Evolutionary conservation across 306 rosid genomes (phyloP), one percentile per base, ranked within the genome.

Genomic region (Begonia peltatifolia): DNA sequence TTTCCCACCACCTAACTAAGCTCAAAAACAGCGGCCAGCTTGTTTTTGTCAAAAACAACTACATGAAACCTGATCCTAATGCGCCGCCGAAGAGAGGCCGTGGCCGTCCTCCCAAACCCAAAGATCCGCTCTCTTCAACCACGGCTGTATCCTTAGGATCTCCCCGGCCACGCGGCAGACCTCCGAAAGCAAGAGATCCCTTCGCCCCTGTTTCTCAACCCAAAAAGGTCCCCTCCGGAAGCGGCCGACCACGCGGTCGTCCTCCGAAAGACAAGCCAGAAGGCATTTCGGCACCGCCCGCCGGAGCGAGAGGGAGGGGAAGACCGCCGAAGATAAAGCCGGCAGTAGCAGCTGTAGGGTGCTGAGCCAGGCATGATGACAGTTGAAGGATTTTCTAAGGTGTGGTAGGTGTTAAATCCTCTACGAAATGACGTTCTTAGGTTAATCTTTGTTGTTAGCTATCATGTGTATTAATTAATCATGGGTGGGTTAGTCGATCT

Each of bases 211-310:
- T 46, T 5, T 56, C 78, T 0, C 14, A 53, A 10, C 65, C 65
- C 14, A 69, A 73, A 68, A 56, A 41, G 53, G 48, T 64, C 10
- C 52, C 71, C 5, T 2, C 65, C 5, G 69, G 70, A 1, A 54
- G 63, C 46, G 82, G 82, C 47, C 56, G 82, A 71, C 79, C 82
- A 41, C 82, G 82, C 18, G 82, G 82, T n/a, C 70, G 82, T 15
- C 82, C 82, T 2, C 82, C 82, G 20, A 76, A 76, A 68, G 69
- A 65, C 56, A 76, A 69, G 56, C 22, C 78, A 5, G 57, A 47
- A 10, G 23, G 71, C 5, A 54, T 50, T 12, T 0, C 53, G 5
- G 58, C 22, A n/a, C 55, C 77, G 2, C 17, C 35, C 5, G 63
- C 47, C 11, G 76, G 73, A 1, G 30, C 70, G 2, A 59, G 82